phyloP scores from a whole-genome alignment of 208 protist species.

The Trichomonas vaginalis region DNA sequence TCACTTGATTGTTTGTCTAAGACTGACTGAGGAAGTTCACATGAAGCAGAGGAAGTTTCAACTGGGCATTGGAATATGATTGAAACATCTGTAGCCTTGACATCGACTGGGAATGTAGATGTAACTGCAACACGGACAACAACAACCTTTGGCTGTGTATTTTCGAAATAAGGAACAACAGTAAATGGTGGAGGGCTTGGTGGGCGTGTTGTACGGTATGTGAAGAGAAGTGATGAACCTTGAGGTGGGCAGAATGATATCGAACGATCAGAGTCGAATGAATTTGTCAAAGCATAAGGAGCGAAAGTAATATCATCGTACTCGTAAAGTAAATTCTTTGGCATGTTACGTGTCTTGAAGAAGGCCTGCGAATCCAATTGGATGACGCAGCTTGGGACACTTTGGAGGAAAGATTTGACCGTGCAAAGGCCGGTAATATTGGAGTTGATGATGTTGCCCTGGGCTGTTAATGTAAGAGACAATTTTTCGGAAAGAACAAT shows the following conservation, averaged over 20 bases:
- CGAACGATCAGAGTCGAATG: background rate
- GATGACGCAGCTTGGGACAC: background rate
- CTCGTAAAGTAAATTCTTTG: background rate
- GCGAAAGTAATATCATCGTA: constrained; percentile 7
- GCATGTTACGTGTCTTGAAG: background rate
- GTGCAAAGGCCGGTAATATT: background rate
- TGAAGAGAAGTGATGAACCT: background rate
- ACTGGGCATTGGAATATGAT: constrained; percentile 18
- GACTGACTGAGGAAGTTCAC: background rate
- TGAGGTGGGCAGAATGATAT: background rate
- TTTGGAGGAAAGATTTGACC: background rate
- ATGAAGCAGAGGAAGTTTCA: background rate
- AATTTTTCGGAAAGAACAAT: background rate
- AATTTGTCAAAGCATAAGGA: background rate
- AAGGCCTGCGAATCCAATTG: background rate
- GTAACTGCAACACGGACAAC: background rate
- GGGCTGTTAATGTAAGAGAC: background rate
- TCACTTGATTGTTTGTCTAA: background rate
- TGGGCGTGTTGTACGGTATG: background rate
- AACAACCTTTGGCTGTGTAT: background rate
- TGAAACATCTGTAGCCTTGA: background rate
- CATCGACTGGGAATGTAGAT: background rate
- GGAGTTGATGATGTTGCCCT: background rate
- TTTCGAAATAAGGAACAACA: background rate
- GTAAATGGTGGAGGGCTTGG: background rate